phyloP scores from a whole-genome alignment of 495 filamentous ascomycete species.

The Xanthoparmelia taractica region DNA sequence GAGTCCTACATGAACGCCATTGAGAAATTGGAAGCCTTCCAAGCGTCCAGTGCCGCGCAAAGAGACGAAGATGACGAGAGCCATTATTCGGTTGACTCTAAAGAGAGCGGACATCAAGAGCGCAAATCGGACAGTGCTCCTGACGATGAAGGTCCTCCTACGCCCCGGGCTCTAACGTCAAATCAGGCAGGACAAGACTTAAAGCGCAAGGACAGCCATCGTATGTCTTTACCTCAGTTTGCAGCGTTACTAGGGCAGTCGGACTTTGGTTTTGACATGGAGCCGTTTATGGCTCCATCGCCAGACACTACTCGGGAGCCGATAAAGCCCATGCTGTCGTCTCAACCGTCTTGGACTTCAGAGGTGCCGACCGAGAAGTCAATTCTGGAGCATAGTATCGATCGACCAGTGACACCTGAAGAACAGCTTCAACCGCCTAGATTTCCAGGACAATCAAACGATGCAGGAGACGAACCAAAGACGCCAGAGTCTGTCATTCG shows the following conservation, averaged over 20 bases:
- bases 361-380: constrained; percentile 2
- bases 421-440: constrained; percentile 44
- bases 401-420: constrained; percentile 59
- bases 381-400: constrained; percentile 31
- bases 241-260: constrained; percentile 37
- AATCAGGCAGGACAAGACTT: constrained; percentile 4
- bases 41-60: constrained; percentile 36
- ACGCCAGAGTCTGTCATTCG: constrained; percentile 94
- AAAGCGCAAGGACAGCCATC: constrained; percentile 17
- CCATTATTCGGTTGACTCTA: constrained; percentile 43
- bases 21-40: constrained; percentile 42
- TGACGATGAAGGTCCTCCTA: constrained; percentile 30
- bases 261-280: constrained; percentile 45
- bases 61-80: constrained; percentile 42
- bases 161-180: constrained; percentile 26
- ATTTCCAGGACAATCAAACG: constrained; percentile 38
- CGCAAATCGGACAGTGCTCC: constrained; percentile 25
- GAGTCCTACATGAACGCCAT: constrained; percentile 44
- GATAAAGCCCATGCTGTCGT: constrained; percentile 13
- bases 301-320: constrained; percentile 34
- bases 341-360: constrained; percentile 4
- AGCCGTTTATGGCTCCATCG: constrained; percentile 44
- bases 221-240: constrained; percentile 41
- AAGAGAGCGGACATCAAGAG: constrained; percentile 15
- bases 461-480: constrained; percentile 56